These are phyloP conservation scores for Ophiostoma piceae DNA, from an alignment of 2,329 filamentous ascomycete genomes.

Conservation along the genomic window DNA sequence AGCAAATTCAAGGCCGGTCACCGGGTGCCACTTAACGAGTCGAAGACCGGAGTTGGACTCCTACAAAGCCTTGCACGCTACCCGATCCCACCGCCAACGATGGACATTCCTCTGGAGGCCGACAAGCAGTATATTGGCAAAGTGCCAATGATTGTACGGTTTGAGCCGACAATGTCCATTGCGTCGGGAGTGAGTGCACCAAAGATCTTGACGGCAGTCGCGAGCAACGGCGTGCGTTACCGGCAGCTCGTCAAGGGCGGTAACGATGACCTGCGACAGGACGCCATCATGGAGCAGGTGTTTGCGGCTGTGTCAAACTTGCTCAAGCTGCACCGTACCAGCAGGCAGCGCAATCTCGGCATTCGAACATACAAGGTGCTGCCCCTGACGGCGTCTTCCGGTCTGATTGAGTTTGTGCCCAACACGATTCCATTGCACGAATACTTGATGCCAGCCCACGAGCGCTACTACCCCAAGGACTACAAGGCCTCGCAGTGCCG, in stretches of 20 bases:
- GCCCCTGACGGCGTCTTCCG: slow-evolving; percentile 75
- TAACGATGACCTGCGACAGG: slow-evolving; percentile 91
- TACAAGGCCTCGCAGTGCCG: slow-evolving; percentile 70
- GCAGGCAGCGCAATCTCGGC: slow-evolving; percentile 79
- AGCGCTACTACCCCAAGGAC: slow-evolving; percentile 78
- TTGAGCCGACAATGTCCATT: slow-evolving; percentile 73
- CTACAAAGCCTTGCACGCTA: slow-evolving; percentile 58
- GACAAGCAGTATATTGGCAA: slow-evolving; percentile 65
- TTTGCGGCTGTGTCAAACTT: slow-evolving; percentile 93
- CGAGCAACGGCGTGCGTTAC: slow-evolving; percentile 70
- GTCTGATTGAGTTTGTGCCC: slow-evolving; percentile 94
- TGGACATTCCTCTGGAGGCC: slow-evolving; percentile 70
- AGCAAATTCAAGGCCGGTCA: slow-evolving; percentile 62
- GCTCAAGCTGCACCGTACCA: slow-evolving; percentile 76
- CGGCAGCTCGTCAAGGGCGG: slow-evolving; percentile 94
- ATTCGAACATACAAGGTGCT: slow-evolving; percentile 97
- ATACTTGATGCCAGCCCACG: slow-evolving; percentile 85
- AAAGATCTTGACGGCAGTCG: slow-evolving; percentile 82
- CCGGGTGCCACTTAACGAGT: slow-evolving; percentile 54
- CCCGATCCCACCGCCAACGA: slow-evolving; percentile 79
- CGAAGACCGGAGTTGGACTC: slow-evolving; percentile 57
- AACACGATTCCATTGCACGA: slow-evolving; percentile 90
- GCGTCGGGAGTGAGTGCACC: slow-evolving; percentile 87
- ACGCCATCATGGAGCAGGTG: slow-evolving; percentile 98
- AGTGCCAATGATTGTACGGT: slow-evolving; percentile 66